Base-by-base conservation (phyloP, 129 eudicot species). In the Helianthus annuus region DNA sequence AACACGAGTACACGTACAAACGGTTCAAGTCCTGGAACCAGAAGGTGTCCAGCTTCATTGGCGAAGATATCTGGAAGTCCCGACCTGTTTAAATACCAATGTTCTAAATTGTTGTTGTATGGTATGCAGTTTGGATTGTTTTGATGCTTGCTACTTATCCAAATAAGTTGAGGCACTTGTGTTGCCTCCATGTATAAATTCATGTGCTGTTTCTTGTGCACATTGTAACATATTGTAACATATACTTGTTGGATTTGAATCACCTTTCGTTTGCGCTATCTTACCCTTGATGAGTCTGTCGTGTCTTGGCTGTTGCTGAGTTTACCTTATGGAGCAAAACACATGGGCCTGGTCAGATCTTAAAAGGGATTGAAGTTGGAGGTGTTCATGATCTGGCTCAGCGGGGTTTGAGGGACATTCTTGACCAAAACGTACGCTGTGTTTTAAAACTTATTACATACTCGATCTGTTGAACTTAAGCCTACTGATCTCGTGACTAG, bases 401-500 rank as follows among this genome's bases (percentile, higher is more conserved):
- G 45, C 45, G 8, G 45, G 42, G 9, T 40, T 5, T 40, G 45
- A 40, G 7, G 45, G 45, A 40, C 7, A 40, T 40, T 40, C 9
- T 40, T 6, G 45, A 40, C 45, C 45, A 40, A 40, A 40, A 6
- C 45, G 45, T 40, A 5, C 1, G 9, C 9, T 40, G 45, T 7
- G 9, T 32, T 32, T 32, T 32, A 32, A 7, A 42, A 42, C 46
- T 42, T 42, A 42, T 7, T 7, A 6, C 46, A 42, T 42, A 9
- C 46, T 6, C 10, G 46, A 42, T 42, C 8, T 9, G 8, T 42
- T 42, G 8, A 42, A 9, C 11, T 42, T 6, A 42, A 42, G 16
- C 91, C 96, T 12, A 78, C 91, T 24, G 94, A 89, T 80, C 91
- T 89, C 51, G 89, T 92, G 10, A 85, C 81, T 51, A 77, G 96